phyloP scores from a whole-genome alignment of 2,329 filamentous ascomycete species.

The Cordyceps cateniannulata region DNA sequence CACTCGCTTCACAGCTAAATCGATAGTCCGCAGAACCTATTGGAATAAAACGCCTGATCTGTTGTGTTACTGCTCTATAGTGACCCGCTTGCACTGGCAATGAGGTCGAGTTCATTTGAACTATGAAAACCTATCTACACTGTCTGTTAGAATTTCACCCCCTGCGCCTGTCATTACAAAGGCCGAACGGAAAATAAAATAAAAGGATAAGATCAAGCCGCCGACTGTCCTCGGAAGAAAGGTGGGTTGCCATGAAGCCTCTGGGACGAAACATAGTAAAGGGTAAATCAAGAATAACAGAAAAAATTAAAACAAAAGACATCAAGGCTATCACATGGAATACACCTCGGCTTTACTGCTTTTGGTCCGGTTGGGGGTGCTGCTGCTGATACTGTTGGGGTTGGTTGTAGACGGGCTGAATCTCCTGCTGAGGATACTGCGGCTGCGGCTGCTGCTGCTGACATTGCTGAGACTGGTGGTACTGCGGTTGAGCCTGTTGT shows the following conservation, averaged over 20 bases:
- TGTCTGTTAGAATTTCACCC: not conserved
- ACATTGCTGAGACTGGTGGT: not conserved
- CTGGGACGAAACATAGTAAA: not conserved
- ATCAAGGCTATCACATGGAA: not conserved
- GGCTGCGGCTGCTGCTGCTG: not conserved
- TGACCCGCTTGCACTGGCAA: no score
- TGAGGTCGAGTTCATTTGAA: no score
- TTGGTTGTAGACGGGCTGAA: conserved; percentile 1
- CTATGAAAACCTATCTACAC: not conserved
- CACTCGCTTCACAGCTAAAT: no score
- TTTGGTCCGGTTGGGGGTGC: not conserved
- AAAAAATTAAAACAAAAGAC: not conserved
- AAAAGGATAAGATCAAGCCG: not conserved
- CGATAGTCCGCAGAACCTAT: no score
- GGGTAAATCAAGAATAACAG: not conserved
- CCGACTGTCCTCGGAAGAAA: not conserved
- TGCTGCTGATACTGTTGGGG: conserved; percentile 1
- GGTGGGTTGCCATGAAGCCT: not conserved
- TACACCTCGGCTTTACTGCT: not conserved
- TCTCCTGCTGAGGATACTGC: conserved; percentile 2
- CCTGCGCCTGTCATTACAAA: not conserved
- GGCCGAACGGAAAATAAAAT: not conserved
- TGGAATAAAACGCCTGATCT: no score
- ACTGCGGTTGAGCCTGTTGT: not conserved
- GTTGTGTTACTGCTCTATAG: no score